These are phyloP conservation scores for Mycosphaerella arachidis DNA, from an alignment of 2,329 filamentous ascomycete species.

Conservation along the genomic window DNA sequence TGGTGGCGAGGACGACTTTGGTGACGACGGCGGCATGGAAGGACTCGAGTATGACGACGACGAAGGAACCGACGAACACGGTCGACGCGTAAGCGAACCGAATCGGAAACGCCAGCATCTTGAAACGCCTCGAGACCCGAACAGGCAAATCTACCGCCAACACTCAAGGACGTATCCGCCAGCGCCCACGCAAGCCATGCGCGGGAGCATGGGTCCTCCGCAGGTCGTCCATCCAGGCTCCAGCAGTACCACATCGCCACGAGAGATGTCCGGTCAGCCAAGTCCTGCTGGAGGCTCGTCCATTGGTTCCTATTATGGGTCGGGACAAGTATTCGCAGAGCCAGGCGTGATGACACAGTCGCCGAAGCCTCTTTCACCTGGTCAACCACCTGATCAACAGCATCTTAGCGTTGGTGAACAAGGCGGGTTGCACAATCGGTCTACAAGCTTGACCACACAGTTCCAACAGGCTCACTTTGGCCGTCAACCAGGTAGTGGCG, in stretches of 20 bases:
- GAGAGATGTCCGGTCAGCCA: conserved; percentile 35
- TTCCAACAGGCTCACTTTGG: conserved; percentile 61
- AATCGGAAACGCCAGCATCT: conserved; percentile 70
- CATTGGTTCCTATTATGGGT: conserved; percentile 27
- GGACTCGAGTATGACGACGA: conserved; percentile 60
- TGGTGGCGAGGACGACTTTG: conserved; percentile 67
- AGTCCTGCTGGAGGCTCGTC: conserved; percentile 24
- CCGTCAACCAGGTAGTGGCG: conserved; percentile 49
- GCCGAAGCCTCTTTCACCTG: conserved; percentile 76
- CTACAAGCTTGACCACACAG: conserved; percentile 62
- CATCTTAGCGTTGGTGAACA: conserved; percentile 51
- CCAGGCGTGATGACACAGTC: conserved; percentile 71
- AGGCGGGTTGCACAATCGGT: conserved; percentile 50
- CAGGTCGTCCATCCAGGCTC: conserved; percentile 31
- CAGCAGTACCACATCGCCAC: conserved; percentile 32
- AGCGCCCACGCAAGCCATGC: conserved; percentile 18
- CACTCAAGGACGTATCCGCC: conserved; percentile 74
- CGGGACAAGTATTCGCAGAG: conserved; percentile 62
- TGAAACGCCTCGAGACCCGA: conserved; percentile 51
- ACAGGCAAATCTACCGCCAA: conserved; percentile 58
- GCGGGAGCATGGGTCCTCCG: conserved; percentile 35
- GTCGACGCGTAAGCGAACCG: conserved; percentile 65
- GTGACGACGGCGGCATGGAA: conserved; percentile 51
- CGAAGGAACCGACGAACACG: conserved; percentile 51
- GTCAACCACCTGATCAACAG: conserved; percentile 46